Conservation (phyloP, 176 grass and related monocot genomes). For the Rhipidocladum racemiflorum region DNA sequence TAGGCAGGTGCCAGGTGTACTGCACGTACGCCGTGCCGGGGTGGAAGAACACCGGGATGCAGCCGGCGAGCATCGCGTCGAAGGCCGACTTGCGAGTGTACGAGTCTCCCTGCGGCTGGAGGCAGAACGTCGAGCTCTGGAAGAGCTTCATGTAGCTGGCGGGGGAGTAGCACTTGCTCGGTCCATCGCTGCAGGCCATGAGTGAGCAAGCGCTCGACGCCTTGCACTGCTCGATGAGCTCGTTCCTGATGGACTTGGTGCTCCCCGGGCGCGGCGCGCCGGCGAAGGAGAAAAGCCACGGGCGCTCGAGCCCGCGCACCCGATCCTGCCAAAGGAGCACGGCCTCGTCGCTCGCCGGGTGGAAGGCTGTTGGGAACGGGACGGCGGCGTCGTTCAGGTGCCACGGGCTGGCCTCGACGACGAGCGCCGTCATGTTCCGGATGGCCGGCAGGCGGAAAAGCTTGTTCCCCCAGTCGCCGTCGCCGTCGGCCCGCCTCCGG, state of each 20-base stretch:
- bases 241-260: constrained; percentile 41
- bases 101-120: constrained; percentile 55
- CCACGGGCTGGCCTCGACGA: constrained; percentile 72
- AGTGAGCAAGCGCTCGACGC: constrained; percentile 48
- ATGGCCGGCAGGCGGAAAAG: constrained; percentile 58
- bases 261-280: constrained; percentile 43
- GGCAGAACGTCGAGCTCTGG: constrained; percentile 76
- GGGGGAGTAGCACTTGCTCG: constrained; percentile 41
- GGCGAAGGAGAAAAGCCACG: constrained; percentile 73
- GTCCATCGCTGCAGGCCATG: constrained; percentile 47
- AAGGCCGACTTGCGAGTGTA: constrained; percentile 52
- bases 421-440: constrained; percentile 68
- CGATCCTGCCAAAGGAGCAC: constrained; percentile 36
- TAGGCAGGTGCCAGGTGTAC: constrained; percentile 69
- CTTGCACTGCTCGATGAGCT: constrained; percentile 48
- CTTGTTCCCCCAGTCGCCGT: constrained; percentile 60
- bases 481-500: constrained; percentile 32
- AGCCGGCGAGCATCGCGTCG: constrained; percentile 70
- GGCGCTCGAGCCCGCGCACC: constrained; percentile 38
- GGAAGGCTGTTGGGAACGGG: constrained; percentile 70
- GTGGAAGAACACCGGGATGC: constrained; percentile 81
- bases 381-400: constrained; percentile 66
- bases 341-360: constrained; percentile 63
- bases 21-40: constrained; percentile 72
- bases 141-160: constrained; percentile 54